phyloP scores from a whole-genome alignment of 2,329 filamentous ascomycete genomes.

The Venturia effusa region DNA sequence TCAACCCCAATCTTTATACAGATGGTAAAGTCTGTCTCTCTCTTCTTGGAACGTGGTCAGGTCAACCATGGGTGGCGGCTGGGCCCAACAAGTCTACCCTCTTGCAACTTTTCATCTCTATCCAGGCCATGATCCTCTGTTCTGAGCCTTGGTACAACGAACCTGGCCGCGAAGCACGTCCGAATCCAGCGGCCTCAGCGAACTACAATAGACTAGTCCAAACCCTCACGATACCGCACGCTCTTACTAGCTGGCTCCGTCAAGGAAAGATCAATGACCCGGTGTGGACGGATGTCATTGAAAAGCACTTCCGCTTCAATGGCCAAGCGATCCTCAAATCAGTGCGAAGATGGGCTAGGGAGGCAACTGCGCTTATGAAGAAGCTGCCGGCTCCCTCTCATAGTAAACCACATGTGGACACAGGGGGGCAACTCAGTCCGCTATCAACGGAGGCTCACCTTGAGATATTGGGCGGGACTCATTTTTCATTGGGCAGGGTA shows the following conservation, averaged over 20 bases:
- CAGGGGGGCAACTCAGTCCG: no score
- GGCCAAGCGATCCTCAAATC: neutral
- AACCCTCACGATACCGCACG: neutral
- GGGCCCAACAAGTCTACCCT: constrained; percentile 32
- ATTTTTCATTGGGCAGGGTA: neutral
- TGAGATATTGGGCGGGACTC: neutral
- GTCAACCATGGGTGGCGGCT: constrained; percentile 30
- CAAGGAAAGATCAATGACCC: neutral
- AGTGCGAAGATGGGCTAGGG: neutral
- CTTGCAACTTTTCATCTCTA: constrained; percentile 43
- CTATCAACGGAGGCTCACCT: neutral
- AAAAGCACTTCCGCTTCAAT: constrained; percentile 17
- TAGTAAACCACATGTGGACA: neutral
- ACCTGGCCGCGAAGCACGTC: constrained; percentile 22
- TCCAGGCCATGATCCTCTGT: constrained; percentile 48
- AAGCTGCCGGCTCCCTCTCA: neutral
- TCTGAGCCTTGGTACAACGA: constrained; percentile 46
- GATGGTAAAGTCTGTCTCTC: constrained; percentile 42
- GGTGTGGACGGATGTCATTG: constrained; percentile 19
- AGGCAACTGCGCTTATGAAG: neutral
- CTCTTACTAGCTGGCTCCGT: neutral
- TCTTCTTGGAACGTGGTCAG: constrained; percentile 39
- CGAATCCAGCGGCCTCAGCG: neutral
- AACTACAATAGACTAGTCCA: neutral
- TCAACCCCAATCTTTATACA: constrained; percentile 44